Base-by-base conservation (phyloP, 208 protist species). In the Crithidia fasciculata region DNA sequence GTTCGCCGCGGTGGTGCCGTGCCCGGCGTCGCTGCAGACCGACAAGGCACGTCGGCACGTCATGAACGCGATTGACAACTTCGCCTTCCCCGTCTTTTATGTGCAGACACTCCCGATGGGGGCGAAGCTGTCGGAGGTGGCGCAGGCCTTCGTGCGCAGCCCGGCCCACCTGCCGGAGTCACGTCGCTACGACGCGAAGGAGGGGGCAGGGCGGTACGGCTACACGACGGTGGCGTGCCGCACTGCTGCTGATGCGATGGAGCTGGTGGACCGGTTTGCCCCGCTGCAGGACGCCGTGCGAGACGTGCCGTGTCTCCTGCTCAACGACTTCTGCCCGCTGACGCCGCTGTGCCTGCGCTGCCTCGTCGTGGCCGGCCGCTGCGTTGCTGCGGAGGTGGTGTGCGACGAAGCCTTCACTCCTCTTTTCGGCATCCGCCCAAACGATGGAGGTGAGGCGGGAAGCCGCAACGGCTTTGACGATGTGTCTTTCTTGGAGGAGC, bases 1-100 rank as follows among this genome's bases (percentile, higher is more conserved):
- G 2, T 94, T 91, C 59, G 72, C 81, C 8, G 89, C 86, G 3
- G 68, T 94, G 55, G 82, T 89, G 16, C 86, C 86, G 8, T 94
- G 81, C 72, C 62, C 52, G 16, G 82, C 76, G 36, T 76, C 76
- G 8, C 43, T 72, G 2, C 78, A 76, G 16, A 76, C 76, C 18
- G 59, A 65, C 40, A 68, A 83, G 45, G 80, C 79, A 16, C 56
- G 66, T 43, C 40, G 45, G 19, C 66, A 60, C n/a, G 57, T 86
- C n/a, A 65, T 72, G 47, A 41, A 58, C 18, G 66, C 79, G 36
- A 82, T 94, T 10, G 81, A 91, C 69, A 79, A 61, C 47, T 80
- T 94, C 49, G 82, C 70, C 12, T 81, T 91, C 28, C 18, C 64
- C n/a, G 56, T 56, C 16, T 89, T 88, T 68, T 82, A 82, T 49